These are phyloP conservation scores for Vitellaria paradoxa DNA, from an alignment of 179 eudicot genomes.

Conservation along the genomic window DNA sequence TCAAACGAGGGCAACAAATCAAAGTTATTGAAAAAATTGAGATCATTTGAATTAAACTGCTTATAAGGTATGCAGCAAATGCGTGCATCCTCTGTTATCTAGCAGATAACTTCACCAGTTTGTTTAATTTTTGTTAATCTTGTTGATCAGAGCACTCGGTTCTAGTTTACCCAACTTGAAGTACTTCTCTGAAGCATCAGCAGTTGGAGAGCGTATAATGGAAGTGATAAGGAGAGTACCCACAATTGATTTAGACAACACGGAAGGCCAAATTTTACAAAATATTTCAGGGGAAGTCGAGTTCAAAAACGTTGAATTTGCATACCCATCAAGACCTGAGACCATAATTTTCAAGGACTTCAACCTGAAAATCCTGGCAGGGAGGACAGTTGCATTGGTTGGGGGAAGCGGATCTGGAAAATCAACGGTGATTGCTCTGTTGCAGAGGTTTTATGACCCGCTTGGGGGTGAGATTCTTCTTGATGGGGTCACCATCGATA, in stretches of 20 bases:
- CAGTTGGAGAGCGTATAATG: conserved; percentile 68
- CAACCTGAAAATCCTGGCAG: conserved; percentile 56
- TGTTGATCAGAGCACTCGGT: conserved; percentile 58
- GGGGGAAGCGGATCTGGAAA: conserved; percentile 92
- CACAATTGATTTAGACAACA: conserved; percentile 66
- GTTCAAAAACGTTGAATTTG: conserved; percentile 62
- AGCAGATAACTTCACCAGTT: too few species aligned
- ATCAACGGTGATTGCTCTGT: conserved; percentile 64
- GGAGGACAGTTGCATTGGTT: conserved; percentile 68
- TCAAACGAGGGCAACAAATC: too few species aligned
- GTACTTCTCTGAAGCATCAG: conserved; percentile 78
- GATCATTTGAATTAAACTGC: too few species aligned
- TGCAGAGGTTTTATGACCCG: conserved; percentile 88
- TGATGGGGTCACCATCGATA: conserved; percentile 74
- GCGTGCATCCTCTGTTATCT: too few species aligned
- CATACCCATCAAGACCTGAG: conserved; percentile 90
- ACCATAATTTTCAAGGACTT: conserved; percentile 51
- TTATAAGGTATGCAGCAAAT: too few species aligned
- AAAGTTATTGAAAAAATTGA: too few species aligned
- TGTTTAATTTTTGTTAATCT: too few species aligned
- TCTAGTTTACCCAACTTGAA: conserved; percentile 73
- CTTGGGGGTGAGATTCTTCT: conserved; percentile 60
- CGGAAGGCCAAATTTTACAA: conserved; percentile 47
- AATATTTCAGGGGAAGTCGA: conserved; percentile 63
- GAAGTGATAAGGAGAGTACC: conserved; percentile 73